A percentile compares a stretch with the other conserved stretches of the same genome.
Conservation (phyloP, 2,329 filamentous ascomycete species). For the Aspergillus vadensis region DNA sequence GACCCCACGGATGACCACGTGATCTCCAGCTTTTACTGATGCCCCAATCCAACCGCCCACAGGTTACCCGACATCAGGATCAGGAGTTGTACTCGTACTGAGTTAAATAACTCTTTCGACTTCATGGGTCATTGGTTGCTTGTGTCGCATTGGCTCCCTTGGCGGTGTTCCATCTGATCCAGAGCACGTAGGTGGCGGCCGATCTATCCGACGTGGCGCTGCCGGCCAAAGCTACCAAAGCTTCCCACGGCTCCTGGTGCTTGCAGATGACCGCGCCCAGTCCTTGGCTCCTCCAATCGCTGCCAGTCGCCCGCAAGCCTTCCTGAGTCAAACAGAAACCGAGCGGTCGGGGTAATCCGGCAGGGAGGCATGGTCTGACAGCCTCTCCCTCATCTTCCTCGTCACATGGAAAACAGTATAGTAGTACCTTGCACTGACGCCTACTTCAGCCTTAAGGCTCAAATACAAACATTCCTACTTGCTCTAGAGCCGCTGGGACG, state of each 20-base stretch:
- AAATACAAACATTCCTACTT: neutral
- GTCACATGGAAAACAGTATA: neutral
- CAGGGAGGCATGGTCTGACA: neutral
- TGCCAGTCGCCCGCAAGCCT: neutral
- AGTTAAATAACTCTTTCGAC: neutral
- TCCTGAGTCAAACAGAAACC: neutral
- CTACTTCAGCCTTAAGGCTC: neutral
- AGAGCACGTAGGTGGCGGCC: conserved; percentile 3
- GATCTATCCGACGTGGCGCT: conserved; percentile 1
- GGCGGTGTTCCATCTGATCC: neutral
- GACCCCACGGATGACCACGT: neutral
- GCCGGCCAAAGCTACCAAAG: neutral
- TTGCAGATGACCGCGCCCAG: conserved; percentile 3
- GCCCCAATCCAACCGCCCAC: neutral
- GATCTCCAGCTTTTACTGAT: neutral
- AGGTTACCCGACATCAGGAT: neutral
- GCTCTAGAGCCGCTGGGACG: neutral
- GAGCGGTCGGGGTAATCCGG: neutral
- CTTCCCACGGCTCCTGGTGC: neutral
- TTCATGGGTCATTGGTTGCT: neutral
- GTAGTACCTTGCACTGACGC: no score
- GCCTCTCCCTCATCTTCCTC: neutral
- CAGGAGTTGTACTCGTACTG: neutral
- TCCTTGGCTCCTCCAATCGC: neutral
- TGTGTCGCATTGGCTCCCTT: conserved; percentile 5